Conservation (phyloP, 2,329 filamentous ascomycete genomes). For the Penicillium sp. region DNA sequence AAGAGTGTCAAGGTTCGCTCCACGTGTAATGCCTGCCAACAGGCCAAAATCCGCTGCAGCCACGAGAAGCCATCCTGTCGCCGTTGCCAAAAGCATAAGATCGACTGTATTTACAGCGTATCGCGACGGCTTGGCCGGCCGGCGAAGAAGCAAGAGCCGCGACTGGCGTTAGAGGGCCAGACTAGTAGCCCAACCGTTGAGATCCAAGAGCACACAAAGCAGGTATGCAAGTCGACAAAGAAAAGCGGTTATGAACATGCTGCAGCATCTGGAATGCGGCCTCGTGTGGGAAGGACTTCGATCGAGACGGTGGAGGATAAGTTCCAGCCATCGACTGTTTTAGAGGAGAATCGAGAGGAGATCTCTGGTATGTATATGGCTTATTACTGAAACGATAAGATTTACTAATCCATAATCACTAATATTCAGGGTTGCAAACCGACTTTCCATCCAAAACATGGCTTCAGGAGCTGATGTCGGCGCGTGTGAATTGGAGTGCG, state of each 20-base stretch:
- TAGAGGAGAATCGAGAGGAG: background rate
- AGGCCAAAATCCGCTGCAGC: conserved; percentile 38
- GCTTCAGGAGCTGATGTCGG: conserved; percentile 29
- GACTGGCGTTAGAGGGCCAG: background rate
- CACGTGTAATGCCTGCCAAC: conserved; percentile 39
- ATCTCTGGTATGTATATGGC: background rate
- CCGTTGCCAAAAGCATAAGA: conserved; percentile 34
- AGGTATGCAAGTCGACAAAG: background rate
- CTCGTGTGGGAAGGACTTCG: background rate
- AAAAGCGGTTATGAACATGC: background rate
- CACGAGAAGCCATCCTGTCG: conserved; percentile 36
- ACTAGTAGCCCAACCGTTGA: background rate
- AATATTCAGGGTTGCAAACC: conserved; percentile 1
- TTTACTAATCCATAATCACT: background rate
- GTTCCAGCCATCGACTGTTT: background rate
- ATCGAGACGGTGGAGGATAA: background rate
- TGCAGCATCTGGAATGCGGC: background rate
- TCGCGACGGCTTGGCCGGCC: conserved; percentile 34
- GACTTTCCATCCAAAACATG: conserved; percentile 27
- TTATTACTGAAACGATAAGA: too few relatives aligned
- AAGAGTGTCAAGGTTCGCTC: conserved; percentile 36
- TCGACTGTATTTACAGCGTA: conserved; percentile 35
- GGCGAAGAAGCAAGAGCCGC: conserved; percentile 27
- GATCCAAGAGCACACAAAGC: conserved; percentile 2
- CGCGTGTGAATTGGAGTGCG: conserved; percentile 1